Conservation (phyloP, 1,284 basidiomycete genomes). For the Marasmius tenuissimus region DNA sequence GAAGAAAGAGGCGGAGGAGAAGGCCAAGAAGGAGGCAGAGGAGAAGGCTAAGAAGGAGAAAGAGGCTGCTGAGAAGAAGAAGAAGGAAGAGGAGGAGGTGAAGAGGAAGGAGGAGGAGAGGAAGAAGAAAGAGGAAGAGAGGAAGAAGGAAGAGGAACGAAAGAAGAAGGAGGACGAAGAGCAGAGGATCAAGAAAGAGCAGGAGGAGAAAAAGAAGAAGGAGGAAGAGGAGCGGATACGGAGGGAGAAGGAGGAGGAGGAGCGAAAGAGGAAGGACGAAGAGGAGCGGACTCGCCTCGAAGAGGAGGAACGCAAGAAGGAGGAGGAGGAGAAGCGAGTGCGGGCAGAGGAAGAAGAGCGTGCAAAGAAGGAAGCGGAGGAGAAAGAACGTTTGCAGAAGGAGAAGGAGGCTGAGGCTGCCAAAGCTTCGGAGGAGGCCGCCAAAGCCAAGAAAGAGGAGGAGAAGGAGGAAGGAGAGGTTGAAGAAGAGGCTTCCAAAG, state of each 20-base stretch:
- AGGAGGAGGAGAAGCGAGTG: constrained; percentile 22
- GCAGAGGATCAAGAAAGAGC: constrained; percentile 32
- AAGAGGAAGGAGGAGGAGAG: constrained; percentile 47
- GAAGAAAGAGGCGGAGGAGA: constrained; percentile 33
- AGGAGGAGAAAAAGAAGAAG: constrained; percentile 34
- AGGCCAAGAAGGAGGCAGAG: constrained; percentile 38
- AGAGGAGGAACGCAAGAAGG: constrained; percentile 29
- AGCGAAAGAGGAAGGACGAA: constrained; percentile 25
- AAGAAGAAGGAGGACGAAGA: constrained; percentile 36
- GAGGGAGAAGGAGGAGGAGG: constrained; percentile 25
- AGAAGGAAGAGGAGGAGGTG: constrained; percentile 42
- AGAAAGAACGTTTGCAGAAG: neutral
- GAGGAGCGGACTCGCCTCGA: constrained; percentile 25
- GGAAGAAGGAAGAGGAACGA: constrained; percentile 32
- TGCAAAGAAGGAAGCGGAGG: constrained; percentile 3
- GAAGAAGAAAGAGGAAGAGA: constrained; percentile 38
- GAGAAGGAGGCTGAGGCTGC: constrained; percentile 27
- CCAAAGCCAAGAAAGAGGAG: constrained; percentile 31
- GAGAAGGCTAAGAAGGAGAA: constrained; percentile 43
- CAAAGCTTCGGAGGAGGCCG: constrained; percentile 31
- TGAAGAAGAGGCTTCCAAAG: constrained; percentile 29
- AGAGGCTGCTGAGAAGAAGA: constrained; percentile 39
- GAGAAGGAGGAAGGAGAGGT: constrained; percentile 37
- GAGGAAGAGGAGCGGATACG: constrained; percentile 38
- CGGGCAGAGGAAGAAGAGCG: constrained; percentile 32